phyloP scores from a whole-genome alignment of 140 eudicot species.

The Anethum foeniculum region DNA sequence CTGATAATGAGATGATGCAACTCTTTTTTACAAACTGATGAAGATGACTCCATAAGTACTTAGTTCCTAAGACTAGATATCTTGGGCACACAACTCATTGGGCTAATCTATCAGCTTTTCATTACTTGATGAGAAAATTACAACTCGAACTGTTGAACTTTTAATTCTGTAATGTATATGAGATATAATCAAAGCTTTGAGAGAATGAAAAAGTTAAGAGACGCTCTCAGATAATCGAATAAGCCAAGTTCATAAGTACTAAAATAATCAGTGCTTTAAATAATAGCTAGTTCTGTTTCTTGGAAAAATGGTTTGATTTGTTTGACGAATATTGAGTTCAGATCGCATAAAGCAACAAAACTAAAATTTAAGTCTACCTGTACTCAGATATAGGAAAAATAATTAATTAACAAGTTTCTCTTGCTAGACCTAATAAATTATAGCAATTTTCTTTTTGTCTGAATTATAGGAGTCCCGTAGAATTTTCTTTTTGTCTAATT shows the following conservation, averaged over 20 bases:
- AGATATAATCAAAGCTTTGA: neutral
- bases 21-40: neutral
- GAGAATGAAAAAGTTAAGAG: neutral
- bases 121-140: neutral
- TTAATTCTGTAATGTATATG: neutral
- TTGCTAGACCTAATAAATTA: neutral
- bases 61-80: neutral
- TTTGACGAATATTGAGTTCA: neutral
- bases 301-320: neutral
- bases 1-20: neutral
- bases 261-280: too few species aligned
- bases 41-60: neutral
- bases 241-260: too few species aligned
- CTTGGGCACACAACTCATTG: neutral
- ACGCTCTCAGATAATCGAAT: neutral
- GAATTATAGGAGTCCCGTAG: neutral
- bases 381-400: neutral
- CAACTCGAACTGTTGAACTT: neutral
- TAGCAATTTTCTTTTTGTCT: neutral
- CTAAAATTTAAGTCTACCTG: neutral
- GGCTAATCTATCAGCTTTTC: neutral
- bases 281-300: neutral
- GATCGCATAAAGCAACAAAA: neutral
- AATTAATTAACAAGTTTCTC: neutral
- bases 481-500: neutral